phyloP scores from a whole-genome alignment of 345 rosid genomes.

The Eucalyptus curtisii region DNA sequence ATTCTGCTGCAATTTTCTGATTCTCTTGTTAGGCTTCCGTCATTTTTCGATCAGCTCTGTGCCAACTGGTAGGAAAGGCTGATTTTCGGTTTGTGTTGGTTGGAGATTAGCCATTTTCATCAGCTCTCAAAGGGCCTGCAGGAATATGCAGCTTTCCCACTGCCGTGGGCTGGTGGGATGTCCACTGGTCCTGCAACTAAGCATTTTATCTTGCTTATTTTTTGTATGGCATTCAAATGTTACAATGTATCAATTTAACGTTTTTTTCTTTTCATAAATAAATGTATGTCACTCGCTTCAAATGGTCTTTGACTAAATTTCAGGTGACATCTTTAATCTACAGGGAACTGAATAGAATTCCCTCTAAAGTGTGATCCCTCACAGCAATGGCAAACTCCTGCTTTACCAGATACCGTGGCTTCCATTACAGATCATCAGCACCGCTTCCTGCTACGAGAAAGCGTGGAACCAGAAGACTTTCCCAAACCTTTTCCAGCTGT shows the following conservation, averaged over 20 bases:
- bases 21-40: neutral
- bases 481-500: slow-evolving; percentile 12
- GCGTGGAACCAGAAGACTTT: slow-evolving; percentile 1
- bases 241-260: neutral
- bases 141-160: neutral
- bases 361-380: neutral
- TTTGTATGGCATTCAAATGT: neutral
- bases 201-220: neutral
- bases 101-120: neutral
- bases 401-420: slow-evolving; percentile 8
- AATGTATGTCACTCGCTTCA: neutral
- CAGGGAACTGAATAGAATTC: neutral
- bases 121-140: neutral
- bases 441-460: slow-evolving; percentile 2
- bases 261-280: neutral
- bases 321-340: neutral
- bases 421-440: slow-evolving; percentile 2
- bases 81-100: neutral
- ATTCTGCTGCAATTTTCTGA: neutral
- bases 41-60: neutral
- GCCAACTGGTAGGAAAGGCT: neutral
- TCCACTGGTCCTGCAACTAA: neutral
- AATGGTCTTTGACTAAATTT: neutral
- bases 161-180: neutral
- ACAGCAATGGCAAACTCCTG: slow-evolving; percentile 6